These are phyloP conservation scores for Bolboschoenoplectus hybrid DNA, from an alignment of 202 grass and related monocot genomes.

Conservation along the genomic window DNA sequence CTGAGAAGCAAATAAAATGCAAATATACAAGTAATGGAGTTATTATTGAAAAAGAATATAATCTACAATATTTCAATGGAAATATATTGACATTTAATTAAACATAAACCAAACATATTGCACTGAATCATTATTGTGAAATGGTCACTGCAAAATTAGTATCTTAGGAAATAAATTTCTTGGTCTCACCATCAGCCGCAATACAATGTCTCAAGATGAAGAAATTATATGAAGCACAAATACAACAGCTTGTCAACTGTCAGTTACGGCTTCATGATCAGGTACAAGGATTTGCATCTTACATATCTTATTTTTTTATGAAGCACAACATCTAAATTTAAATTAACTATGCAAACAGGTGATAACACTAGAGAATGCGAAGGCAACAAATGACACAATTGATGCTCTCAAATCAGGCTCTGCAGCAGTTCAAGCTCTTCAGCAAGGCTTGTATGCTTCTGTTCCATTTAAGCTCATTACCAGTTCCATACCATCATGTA, in stretches of 20 bases:
- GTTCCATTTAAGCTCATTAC: conserved; percentile 25
- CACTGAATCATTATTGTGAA: background rate
- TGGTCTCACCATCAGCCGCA: conserved; percentile 56
- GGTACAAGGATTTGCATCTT: conserved; percentile 40
- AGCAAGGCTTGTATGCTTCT: conserved; percentile 62
- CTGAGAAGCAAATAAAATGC: background rate
- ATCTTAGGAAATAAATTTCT: conserved; percentile 20
- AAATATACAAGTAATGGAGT: background rate
- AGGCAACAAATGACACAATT: conserved; percentile 73
- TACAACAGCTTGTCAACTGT: conserved; percentile 68
- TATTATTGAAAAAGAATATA: conserved; percentile 3
- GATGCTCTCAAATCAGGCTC: conserved; percentile 70
- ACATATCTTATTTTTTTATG: background rate
- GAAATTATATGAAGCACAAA: conserved; percentile 74
- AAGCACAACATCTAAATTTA: background rate
- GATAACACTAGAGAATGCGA: conserved; percentile 67
- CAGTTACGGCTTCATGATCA: conserved; percentile 82
- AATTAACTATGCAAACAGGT: conserved; percentile 39
- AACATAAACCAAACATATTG: background rate
- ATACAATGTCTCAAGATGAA: conserved; percentile 81
- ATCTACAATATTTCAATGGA: background rate
- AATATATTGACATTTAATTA: background rate
- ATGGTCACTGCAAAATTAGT: conserved; percentile 22
- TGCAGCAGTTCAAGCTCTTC: conserved; percentile 74
- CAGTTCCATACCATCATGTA: background rate